Percentiles rank a stretch among this genome's conserved stretches.
Conservation (phyloP, 1,284 basidiomycete genomes). For the Sporisorium sorghi region DNA sequence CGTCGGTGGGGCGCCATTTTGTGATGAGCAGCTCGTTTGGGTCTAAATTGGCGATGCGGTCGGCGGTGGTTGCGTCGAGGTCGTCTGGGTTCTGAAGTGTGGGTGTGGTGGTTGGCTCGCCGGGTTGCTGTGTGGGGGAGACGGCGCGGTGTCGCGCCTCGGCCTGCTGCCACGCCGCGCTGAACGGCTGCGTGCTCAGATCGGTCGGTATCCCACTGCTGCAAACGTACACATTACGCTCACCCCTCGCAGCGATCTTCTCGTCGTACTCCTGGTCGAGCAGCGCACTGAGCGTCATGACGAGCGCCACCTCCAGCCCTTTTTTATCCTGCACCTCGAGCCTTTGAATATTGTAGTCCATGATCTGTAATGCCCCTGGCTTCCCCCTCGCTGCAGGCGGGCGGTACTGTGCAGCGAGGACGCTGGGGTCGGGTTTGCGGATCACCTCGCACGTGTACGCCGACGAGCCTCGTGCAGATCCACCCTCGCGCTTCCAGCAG, state of each 20-base stretch:
- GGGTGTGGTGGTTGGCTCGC: not conserved
- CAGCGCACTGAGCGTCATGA: conserved; percentile 80
- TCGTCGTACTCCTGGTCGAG: conserved; percentile 77
- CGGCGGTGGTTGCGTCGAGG: conserved; percentile 5
- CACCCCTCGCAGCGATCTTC: conserved; percentile 22
- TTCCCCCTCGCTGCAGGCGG: conserved; percentile 75
- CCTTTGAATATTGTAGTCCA: conserved; percentile 85
- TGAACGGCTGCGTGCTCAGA: conserved; percentile 26
- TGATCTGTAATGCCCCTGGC: conserved; percentile 79
- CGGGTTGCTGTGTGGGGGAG: no score
- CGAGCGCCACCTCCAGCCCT: conserved; percentile 80
- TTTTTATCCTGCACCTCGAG: conserved; percentile 79
- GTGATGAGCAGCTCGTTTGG: conserved; percentile 78
- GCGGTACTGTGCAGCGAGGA: conserved; percentile 83
- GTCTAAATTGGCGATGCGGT: conserved; percentile 39
- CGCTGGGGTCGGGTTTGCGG: conserved; percentile 84
- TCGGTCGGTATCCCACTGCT: conserved; percentile 34
- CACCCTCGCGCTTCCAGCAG: conserved; percentile 69
- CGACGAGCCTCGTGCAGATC: conserved; percentile 18
- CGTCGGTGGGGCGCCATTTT: conserved; percentile 76
- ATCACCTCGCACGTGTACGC: conserved; percentile 74
- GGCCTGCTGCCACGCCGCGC: conserved; percentile 32
- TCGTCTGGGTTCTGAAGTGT: not conserved
- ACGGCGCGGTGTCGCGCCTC: conserved; percentile 20
- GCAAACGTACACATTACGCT: conserved; percentile 50